Evolutionary conservation across 139 green algal species (phyloP).

Genomic region (Micromonas pusilla): DNA sequence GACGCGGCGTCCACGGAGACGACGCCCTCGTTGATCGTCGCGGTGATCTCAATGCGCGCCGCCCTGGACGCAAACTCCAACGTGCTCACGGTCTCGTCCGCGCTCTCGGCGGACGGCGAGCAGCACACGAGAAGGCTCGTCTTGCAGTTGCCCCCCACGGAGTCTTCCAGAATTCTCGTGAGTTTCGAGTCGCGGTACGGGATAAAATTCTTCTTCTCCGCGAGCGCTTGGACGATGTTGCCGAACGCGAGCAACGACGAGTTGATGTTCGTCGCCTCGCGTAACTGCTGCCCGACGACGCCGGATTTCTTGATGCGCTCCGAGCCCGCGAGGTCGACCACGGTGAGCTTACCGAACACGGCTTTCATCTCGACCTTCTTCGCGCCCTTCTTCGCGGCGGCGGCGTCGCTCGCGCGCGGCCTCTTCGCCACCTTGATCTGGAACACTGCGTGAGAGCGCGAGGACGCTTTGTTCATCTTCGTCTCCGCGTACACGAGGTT

Average conservation of each 20-base stretch:
- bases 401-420: conserved; percentile 5
- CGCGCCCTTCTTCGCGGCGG: conserved; percentile 6
- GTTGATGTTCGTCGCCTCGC: conserved; percentile 42
- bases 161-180: conserved; percentile 48
- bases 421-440: conserved; percentile 29
- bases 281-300: conserved; percentile 25
- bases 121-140: conserved; percentile 33
- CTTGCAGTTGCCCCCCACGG: conserved; percentile 38
- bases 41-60: conserved; percentile 28
- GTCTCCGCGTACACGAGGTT: conserved; percentile 38
- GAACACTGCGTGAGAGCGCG: conserved; percentile 36
- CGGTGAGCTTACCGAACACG: conserved; percentile 35
- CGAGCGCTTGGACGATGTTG: conserved; percentile 35
- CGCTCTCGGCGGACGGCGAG: conserved; percentile 19
- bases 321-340: conserved; percentile 37
- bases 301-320: conserved; percentile 37
- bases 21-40: conserved; percentile 30
- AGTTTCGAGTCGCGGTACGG: conserved; percentile 58
- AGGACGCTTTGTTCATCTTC: conserved; percentile 41
- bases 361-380: conserved; percentile 21
- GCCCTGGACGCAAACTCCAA: conserved; percentile 37
- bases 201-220: conserved; percentile 34
- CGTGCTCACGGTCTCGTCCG: conserved; percentile 30
- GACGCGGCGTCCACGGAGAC: conserved; percentile 14
- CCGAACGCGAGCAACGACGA: conserved; percentile 33